These are phyloP conservation scores for Lotus japonicus DNA, from an alignment of 306 rosid genomes.

Conservation along the genomic window DNA sequence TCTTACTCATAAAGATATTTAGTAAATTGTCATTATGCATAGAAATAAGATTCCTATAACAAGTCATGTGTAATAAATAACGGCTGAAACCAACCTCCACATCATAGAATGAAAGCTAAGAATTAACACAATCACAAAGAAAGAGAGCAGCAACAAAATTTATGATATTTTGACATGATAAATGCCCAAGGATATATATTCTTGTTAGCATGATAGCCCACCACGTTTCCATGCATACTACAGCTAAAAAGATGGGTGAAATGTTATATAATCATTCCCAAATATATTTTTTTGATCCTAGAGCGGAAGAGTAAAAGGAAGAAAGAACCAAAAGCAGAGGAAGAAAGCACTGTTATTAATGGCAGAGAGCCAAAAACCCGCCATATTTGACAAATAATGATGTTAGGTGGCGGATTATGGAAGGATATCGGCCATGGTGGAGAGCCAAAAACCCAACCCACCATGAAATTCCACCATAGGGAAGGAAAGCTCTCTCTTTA, in stretches of 20 bases:
- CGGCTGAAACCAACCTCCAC: constrained; percentile 12
- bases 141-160: background rate
- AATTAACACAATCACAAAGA: background rate
- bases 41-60: background rate
- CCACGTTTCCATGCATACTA: background rate
- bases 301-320: background rate
- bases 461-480: background rate
- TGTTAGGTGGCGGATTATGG: no score
- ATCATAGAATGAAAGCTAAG: background rate
- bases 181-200: background rate
- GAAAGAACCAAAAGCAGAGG: background rate
- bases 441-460: no score
- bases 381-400: no score
- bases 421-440: no score
- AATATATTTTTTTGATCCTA: background rate
- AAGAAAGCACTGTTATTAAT: background rate
- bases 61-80: background rate
- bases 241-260: background rate
- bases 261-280: background rate
- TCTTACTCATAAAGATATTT: background rate
- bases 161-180: constrained; percentile 4
- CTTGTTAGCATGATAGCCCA: background rate
- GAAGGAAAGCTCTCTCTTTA: constrained; percentile 5
- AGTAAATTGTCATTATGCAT: background rate
- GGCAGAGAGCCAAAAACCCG: no score